Base-by-base conservation (phyloP, 345 rosid species). In the Brassica nigra region DNA sequence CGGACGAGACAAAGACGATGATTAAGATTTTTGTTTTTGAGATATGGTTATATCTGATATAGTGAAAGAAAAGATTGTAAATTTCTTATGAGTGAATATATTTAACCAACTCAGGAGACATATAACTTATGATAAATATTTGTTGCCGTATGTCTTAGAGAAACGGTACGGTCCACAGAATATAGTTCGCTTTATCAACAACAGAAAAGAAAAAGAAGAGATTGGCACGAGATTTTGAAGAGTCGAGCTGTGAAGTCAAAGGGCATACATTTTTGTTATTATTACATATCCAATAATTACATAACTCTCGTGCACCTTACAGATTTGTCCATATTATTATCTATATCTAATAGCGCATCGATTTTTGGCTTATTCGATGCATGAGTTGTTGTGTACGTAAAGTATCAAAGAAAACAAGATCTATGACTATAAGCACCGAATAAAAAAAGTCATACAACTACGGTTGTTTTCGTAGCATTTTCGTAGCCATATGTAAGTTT, bases 171-270 rank as follows among this genome's bases (percentile, higher is more conserved):
- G 80, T 71, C 80, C 80, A 80, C 63, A 70, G 52, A 75, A 70
- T 70, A 57, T 72, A 58, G 28, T 30, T 37, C 8, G 29, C 29
- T 30, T 70, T 61, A 78, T 23, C 61, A 62, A 34, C 63, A 49
- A 59, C n/a, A 68, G 15, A 14, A 7, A 8, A 8, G 4, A 20
- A 28, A 59, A 54, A 49, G 23, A 11, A 61, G 34, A 68, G 70
- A 79, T 36, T 80, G 79, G 71, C 78, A 80, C 71, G 83, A 74
- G 66, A 79, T 44, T 16, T 14, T 49, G 16, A n/a, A 47, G 62
- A 52, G 71, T 68, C 54, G 71, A 69, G 75, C 83, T 74, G 79
- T 63, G 71, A 80, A 75, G 83, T 80, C 83, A 80, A 80, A 80
- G 83, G 55, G 76, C 61, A 80, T 52, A 68, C 58, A 47, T 34